These are phyloP conservation scores for Paecilomyces dactylethromorphus DNA, from an alignment of 2,329 filamentous ascomycete species.

Conservation along the genomic window DNA sequence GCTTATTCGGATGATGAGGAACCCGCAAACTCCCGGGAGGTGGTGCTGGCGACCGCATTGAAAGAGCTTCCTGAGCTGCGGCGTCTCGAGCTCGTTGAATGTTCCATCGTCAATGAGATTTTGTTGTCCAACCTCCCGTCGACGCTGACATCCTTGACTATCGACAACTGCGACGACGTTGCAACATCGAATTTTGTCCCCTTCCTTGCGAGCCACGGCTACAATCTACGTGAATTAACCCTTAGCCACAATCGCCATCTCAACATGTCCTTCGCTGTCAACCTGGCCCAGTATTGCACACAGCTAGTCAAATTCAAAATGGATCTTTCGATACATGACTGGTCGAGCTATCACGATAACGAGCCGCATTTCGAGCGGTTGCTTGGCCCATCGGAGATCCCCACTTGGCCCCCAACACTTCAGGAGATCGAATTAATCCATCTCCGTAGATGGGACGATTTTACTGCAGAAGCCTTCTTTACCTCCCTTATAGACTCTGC, in stretches of 20 bases:
- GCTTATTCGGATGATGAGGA: slow-evolving; percentile 31
- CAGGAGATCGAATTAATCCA: slow-evolving; percentile 68
- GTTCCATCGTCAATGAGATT: slow-evolving; percentile 60
- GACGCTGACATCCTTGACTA: slow-evolving; percentile 59
- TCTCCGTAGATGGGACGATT: slow-evolving; percentile 65
- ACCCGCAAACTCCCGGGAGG: slow-evolving; percentile 23
- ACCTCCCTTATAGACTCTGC: slow-evolving; percentile 70
- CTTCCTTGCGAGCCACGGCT: slow-evolving; percentile 64
- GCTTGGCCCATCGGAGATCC: slow-evolving; percentile 52
- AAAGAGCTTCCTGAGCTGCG: slow-evolving; percentile 57
- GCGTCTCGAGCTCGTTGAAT: slow-evolving; percentile 68
- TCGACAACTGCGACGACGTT: slow-evolving; percentile 74
- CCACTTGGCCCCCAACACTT: slow-evolving; percentile 70
- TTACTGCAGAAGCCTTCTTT: slow-evolving; percentile 70
- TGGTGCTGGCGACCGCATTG: slow-evolving; percentile 40
- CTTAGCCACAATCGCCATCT: slow-evolving; percentile 76
- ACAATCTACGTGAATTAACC: slow-evolving; percentile 58
- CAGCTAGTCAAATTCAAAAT: slow-evolving; percentile 64
- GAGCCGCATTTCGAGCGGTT: slow-evolving; percentile 68
- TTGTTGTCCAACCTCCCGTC: slow-evolving; percentile 64
- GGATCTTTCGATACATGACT: slow-evolving; percentile 72
- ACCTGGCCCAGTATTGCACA: slow-evolving; percentile 62
- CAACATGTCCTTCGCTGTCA: slow-evolving; percentile 65
- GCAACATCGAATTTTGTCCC: slow-evolving; percentile 57
- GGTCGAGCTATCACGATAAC: slow-evolving; percentile 60